Evolutionary conservation across 768 basidiomycete species (phyloP).

Genomic region (Hygrocybe coccinea): DNA sequence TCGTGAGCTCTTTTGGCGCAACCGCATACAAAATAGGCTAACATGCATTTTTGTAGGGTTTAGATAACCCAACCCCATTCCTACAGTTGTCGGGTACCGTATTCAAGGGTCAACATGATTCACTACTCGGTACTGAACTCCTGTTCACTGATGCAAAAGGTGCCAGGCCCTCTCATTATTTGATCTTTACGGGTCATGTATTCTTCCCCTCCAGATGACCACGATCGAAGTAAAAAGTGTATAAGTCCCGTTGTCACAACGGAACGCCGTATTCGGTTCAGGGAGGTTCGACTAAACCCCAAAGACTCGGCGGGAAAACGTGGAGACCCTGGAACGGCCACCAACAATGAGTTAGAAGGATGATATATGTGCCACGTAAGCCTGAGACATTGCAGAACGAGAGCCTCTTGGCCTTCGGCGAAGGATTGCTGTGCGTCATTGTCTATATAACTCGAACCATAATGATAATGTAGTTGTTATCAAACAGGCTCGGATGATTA

Average conservation of each 20-base stretch:
- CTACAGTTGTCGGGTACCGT: slow-evolving; percentile 73
- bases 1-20: slow-evolving; percentile 45
- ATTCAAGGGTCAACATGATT: slow-evolving; percentile 63
- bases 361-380: too few relatives aligned
- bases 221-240: slow-evolving; percentile 46
- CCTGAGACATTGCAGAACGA: too few relatives aligned
- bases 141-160: slow-evolving; percentile 69
- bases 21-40: too few relatives aligned
- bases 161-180: slow-evolving; percentile 17
- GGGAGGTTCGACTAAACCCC: slow-evolving; percentile 56
- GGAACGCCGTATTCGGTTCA: slow-evolving; percentile 67
- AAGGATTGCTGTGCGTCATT: too few relatives aligned
- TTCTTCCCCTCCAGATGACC: slow-evolving; percentile 33
- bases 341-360: too few relatives aligned
- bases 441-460: too few relatives aligned
- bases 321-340: slow-evolving; percentile 2
- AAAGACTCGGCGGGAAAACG: slow-evolving; percentile 24
- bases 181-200: too few relatives aligned
- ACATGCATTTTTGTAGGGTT: too few relatives aligned
- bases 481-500: too few relatives aligned
- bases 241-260: slow-evolving; percentile 57
- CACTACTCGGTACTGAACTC: slow-evolving; percentile 69
- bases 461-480: too few relatives aligned
- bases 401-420: too few relatives aligned
- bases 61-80: slow-evolving; percentile 74